Conservation (phyloP, 2,329 filamentous ascomycete genomes). For the Aspergillus quadrilineatus region DNA sequence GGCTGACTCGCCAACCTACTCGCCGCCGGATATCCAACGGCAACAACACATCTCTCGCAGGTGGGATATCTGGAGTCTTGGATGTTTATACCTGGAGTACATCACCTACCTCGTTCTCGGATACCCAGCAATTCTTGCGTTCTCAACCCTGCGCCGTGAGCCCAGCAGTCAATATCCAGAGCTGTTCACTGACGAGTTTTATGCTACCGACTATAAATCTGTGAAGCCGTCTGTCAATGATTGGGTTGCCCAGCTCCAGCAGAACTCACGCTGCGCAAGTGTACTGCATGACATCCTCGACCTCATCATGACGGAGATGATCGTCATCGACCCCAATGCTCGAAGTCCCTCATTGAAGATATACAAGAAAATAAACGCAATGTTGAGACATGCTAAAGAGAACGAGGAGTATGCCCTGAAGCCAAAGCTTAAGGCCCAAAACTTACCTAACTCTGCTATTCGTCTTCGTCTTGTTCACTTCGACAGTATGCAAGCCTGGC, state of each 20-base stretch:
- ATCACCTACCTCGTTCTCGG: conserved; percentile 38
- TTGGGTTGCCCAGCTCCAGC: conserved; percentile 9
- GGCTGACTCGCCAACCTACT: conserved; percentile 32
- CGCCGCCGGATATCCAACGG: conserved; percentile 39
- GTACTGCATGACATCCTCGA: conserved; percentile 9
- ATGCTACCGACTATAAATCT: not conserved
- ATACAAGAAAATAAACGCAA: too few species aligned
- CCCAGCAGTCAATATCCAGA: not conserved
- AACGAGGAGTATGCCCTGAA: too few species aligned
- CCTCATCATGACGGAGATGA: conserved; percentile 13
- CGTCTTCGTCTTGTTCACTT: too few species aligned
- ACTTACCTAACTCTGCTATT: too few species aligned
- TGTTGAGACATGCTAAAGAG: too few species aligned
- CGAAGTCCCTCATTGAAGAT: not conserved
- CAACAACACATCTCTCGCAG: conserved; percentile 19
- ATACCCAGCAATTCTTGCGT: conserved; percentile 8
- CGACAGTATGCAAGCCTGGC: too few species aligned
- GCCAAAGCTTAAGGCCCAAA: too few species aligned
- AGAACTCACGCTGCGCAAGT: not conserved
- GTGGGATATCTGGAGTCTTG: conserved; percentile 35
- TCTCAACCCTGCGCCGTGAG: conserved; percentile 5
- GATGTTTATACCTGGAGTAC: conserved; percentile 39
- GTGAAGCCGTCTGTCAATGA: conserved; percentile 6
- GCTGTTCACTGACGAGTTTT: conserved; percentile 10
- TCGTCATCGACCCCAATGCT: not conserved